Base-by-base conservation (phyloP, 306 rosid genomes). In the Prunus salicina region DNA sequence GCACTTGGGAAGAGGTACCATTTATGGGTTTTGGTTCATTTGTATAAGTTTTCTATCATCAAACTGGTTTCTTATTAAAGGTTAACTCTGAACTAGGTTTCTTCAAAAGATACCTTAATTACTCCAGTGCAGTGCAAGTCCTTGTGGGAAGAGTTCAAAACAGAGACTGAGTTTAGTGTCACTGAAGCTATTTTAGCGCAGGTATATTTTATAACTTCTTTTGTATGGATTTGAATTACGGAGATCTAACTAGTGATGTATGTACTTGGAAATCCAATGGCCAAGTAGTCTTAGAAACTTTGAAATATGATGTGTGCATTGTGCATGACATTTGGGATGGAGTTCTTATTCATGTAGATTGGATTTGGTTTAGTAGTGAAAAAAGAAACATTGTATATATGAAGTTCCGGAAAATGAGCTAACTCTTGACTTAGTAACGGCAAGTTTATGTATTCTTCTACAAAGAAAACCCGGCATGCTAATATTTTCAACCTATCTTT, bases 1-100 rank as follows among this genome's bases (percentile, higher is more conserved):
- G 93, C 87, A 82, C 89, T 10, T 94, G 98, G 98, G 94, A 90
- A 76, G 88, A 90, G 98, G 98, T 94, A 94, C 64, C 67, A 45
- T 74, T 13, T 27, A 43, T 75, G 76, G 47, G 25, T 79, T 69
- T 77, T 88, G 67, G 43, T 22, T 78, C 79, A 58, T 53, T 27
- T 52, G 51, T 38, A 58, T 28, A 71, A 1, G 41, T 11, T 70
- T 87, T 38, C 12, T 64, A 60, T 64, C 20, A 58, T 78, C 60
- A 64, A 45, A 84, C 53, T 56, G 28, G 20, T 13, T 71, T 61
- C 62, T 79, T 64, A 74, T 43, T 63, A 75, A 65, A 45, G 66
- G 60, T 81, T 34, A 51, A 15, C 64, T n/a, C 8, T 32, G 45
- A 52, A 86, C 53, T 56, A 94, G 98, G 92, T 94, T 78, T 64